Evolutionary conservation across 257 asterid genomes (phyloP), one percentile per base, ranked within the genome.

Genomic region (Capsicum chinense): DNA sequence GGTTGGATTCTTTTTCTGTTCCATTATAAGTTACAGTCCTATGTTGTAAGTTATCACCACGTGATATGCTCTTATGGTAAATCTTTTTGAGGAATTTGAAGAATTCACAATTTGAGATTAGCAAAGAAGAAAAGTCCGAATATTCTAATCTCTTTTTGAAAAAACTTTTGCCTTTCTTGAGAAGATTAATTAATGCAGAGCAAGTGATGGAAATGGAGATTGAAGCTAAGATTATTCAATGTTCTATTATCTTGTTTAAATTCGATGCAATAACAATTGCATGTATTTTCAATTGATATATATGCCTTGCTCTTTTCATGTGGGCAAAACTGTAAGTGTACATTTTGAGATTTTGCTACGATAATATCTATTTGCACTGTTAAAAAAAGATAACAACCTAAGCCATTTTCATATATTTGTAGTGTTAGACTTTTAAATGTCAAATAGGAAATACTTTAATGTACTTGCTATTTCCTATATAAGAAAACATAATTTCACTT

Each of bases 101-200:
- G 88, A 80, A 87, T 47, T 79, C 89, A 86, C 17, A 84, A 69
- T 26, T 92, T 69, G 15, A 86, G 57, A 80, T 87, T 64, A 69
- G 76, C 21, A 9, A 52, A 44, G 93, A 88, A 82, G 92, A 89
- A 69, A 92, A 88, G 86, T 66, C 86, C 83, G 88, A 60, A 78
- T 82, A 92, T 87, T 88, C 98, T 37, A 88, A 88, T 82, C 91
- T 90, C 88, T 90, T 92, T 50, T 85, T 94, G 81, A 83, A 56
- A 81, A 52, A 63, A 63, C 98, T 94, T 84, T 92, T 93, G 80
- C 99, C 99, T 67, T 96, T 90, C 87, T 81, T 94, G 86, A 90
- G 87, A 85, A 87, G 85, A 86, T 86, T 94, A 26, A 26, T 26
- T 71, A 86, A 89, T 56, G 90, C 83, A 47, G 93, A 91, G 80